phyloP scores from a whole-genome alignment of 2,329 filamentous ascomycete species.

The Phialophora verrucosa region DNA sequence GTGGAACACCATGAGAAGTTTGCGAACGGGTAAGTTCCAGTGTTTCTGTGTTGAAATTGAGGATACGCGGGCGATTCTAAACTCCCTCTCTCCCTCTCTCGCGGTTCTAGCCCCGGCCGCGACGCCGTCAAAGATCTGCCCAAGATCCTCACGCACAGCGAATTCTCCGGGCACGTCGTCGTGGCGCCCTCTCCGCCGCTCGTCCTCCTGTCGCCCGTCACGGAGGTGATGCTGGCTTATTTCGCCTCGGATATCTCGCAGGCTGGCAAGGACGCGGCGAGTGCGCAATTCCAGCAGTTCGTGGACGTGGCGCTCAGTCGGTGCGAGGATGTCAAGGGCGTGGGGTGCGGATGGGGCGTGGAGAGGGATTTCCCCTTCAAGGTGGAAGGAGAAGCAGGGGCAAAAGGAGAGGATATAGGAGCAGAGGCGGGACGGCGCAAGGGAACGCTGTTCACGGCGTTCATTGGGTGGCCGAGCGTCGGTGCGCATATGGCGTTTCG shows the following conservation, averaged over 20 bases:
- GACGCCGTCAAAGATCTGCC: constrained; percentile 7
- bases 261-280: neutral
- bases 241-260: neutral
- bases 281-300: constrained; percentile 4
- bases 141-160: constrained; percentile 9
- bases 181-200: neutral
- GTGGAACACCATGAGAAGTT: constrained; percentile 9
- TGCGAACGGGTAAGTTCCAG: constrained; percentile 2
- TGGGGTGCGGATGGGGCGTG: neutral
- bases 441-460: neutral
- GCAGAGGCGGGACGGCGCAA: neutral
- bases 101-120: neutral
- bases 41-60: neutral
- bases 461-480: constrained; percentile 3
- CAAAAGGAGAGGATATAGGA: neutral
- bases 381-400: neutral
- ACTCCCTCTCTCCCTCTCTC: neutral
- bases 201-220: neutral
- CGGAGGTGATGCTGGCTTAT: constrained; percentile 9
- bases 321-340: neutral
- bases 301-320: neutral
- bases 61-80: neutral
- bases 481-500: constrained; percentile 7
- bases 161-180: constrained; percentile 1
- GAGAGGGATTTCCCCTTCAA: constrained; percentile 2